Evolutionary conservation across 2,329 filamentous ascomycete genomes (phyloP).

Genomic region (Calonectria leucothoes): DNA sequence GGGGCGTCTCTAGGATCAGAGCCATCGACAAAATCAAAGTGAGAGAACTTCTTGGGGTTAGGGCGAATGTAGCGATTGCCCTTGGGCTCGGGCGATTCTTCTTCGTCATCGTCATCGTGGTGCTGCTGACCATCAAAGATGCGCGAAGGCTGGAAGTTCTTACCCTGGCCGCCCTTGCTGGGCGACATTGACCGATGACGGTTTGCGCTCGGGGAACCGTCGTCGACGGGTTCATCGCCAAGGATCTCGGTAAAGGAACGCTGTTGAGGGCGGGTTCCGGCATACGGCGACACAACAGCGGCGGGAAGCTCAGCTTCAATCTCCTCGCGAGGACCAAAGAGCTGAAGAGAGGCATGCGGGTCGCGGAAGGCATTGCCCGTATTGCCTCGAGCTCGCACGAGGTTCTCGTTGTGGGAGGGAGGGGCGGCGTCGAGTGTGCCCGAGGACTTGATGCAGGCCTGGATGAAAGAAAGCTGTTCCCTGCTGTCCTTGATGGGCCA

Average conservation of each 20-base stretch:
- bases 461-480: constrained; percentile 85
- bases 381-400: constrained; percentile 61
- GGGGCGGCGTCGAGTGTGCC: constrained; percentile 48
- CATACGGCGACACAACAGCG: constrained; percentile 71
- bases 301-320: constrained; percentile 62
- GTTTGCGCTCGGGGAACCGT: constrained; percentile 54
- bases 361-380: constrained; percentile 69
- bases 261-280: constrained; percentile 69
- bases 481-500: constrained; percentile 93
- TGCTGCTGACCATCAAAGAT: constrained; percentile 67
- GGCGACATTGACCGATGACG: constrained; percentile 65
- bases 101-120: constrained; percentile 53
- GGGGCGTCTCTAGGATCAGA: constrained; percentile 63
- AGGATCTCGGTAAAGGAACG: constrained; percentile 81
- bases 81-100: constrained; percentile 55
- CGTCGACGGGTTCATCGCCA: constrained; percentile 58
- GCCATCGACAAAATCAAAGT: constrained; percentile 85
- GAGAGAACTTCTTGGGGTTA: constrained; percentile 83
- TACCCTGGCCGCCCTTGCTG: constrained; percentile 64
- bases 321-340: constrained; percentile 79
- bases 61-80: constrained; percentile 67
- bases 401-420: constrained; percentile 50
- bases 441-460: constrained; percentile 66
- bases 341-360: constrained; percentile 76
- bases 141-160: constrained; percentile 72